phyloP scores from a whole-genome alignment of 257 asterid species.

The Fraxinus quadrangulata region DNA sequence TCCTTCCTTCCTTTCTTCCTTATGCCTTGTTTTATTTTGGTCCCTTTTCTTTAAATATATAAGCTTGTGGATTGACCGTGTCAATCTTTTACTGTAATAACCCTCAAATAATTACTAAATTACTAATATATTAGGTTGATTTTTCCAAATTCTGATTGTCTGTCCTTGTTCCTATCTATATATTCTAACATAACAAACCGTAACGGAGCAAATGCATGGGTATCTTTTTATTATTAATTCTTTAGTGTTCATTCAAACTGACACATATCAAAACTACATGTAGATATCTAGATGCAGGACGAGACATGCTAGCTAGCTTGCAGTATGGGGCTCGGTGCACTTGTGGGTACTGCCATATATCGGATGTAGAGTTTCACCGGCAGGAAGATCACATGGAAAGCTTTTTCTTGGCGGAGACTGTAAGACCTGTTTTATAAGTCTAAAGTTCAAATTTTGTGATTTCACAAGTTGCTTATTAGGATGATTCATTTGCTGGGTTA shows the following conservation, averaged over 20 bases:
- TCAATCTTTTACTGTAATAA: neutral
- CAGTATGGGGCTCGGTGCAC: conserved; percentile 91
- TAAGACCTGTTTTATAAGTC: conserved; percentile 36
- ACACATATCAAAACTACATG: conserved; percentile 15
- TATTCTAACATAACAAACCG: no score
- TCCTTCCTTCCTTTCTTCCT: neutral
- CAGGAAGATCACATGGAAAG: conserved; percentile 99
- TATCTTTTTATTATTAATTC: neutral
- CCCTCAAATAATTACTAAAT: neutral
- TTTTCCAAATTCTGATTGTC: neutral
- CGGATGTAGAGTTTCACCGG: conserved; percentile 90
- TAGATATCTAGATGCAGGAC: conserved; percentile 94
- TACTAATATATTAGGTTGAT: neutral
- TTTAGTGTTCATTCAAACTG: conserved; percentile 13
- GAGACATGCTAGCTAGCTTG: conserved; percentile 95
- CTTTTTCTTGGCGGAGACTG: conserved; percentile 98
- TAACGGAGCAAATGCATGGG: neutral
- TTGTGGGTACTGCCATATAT: conserved; percentile 97
- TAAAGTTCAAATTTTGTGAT: neutral
- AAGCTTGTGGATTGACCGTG: neutral
- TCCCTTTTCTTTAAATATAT: neutral
- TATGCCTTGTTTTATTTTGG: neutral
- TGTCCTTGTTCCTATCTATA: neutral
- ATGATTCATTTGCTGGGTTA: neutral
- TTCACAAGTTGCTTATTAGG: neutral